Percentiles rank a stretch among this genome's conserved stretches.
These are phyloP conservation scores for Cercospora berteroae DNA, from an alignment of 2,329 filamentous ascomycete genomes.

Conservation along the genomic window DNA sequence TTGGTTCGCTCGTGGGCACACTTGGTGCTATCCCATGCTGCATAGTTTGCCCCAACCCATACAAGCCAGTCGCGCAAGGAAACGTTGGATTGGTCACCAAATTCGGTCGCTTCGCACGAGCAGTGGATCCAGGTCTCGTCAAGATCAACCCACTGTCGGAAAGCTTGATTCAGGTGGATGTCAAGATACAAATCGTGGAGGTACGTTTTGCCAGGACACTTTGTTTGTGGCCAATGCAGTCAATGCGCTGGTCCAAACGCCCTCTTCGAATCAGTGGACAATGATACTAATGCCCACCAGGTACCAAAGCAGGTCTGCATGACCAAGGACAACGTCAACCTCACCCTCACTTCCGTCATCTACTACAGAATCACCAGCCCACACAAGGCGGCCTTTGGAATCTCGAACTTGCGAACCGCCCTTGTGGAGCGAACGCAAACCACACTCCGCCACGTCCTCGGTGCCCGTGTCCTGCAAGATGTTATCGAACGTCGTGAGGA, in stretches of 20 bases:
- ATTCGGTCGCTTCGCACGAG: conserved; percentile 91
- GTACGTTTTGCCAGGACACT: not conserved
- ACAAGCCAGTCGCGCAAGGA: conserved; percentile 68
- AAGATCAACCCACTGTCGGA: conserved; percentile 97
- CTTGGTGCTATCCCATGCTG: conserved; percentile 89
- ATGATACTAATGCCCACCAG: not conserved
- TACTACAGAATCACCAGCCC: conserved; percentile 97
- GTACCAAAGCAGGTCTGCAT: conserved; percentile 96
- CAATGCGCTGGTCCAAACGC: not conserved
- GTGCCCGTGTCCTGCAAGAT: conserved; percentile 91
- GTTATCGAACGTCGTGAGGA: conserved; percentile 98
- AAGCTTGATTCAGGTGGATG: conserved; percentile 84
- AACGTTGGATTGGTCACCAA: conserved; percentile 94
- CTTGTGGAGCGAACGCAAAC: conserved; percentile 97
- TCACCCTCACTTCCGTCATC: conserved; percentile 92
- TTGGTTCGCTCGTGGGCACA: conserved; percentile 74
- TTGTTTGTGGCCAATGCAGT: not conserved
- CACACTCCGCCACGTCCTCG: conserved; percentile 92
- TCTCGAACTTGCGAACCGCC: conserved; percentile 91
- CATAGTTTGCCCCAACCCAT: conserved; percentile 80
- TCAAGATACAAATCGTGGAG: conserved; percentile 98
- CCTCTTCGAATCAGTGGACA: not conserved
- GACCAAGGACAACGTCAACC: conserved; percentile 98
- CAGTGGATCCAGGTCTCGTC: conserved; percentile 93
- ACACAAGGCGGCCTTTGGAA: conserved; percentile 96